phyloP scores from a whole-genome alignment of 2,329 filamentous ascomycete species.

The Corniculantispora saksenae region DNA sequence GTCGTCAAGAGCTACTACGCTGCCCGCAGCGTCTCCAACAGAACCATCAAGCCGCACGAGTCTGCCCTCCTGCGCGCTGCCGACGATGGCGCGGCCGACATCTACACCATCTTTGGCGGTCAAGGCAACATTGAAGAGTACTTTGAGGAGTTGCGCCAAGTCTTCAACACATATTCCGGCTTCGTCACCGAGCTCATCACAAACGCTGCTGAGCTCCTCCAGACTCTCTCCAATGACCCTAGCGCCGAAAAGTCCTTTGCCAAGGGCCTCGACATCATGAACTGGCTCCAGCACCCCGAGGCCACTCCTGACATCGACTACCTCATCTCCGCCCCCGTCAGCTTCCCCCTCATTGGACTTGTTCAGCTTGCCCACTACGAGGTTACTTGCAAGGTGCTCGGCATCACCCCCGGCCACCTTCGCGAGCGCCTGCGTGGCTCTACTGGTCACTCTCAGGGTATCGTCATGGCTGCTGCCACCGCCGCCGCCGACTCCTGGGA shows the following conservation, averaged over 20 bases:
- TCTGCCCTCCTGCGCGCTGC: constrained; percentile 90
- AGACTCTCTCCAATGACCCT: constrained; percentile 77
- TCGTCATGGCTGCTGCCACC: constrained; percentile 89
- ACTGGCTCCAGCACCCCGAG: constrained; percentile 88
- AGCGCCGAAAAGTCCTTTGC: constrained; percentile 93
- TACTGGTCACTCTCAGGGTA: constrained; percentile 94
- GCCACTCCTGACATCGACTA: constrained; percentile 93
- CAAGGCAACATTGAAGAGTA: constrained; percentile 99
- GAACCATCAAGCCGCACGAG: constrained; percentile 87
- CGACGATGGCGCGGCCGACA: constrained; percentile 75
- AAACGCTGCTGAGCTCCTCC: constrained; percentile 82
- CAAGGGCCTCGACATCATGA: constrained; percentile 93
- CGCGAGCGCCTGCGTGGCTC: constrained; percentile 82
- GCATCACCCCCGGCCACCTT: constrained; percentile 84
- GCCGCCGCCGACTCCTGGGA: constrained; percentile 93
- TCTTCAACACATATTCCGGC: constrained; percentile 87
- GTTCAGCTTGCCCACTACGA: constrained; percentile 96
- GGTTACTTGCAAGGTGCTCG: constrained; percentile 88
- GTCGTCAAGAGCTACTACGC: constrained; percentile 91
- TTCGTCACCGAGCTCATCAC: constrained; percentile 86
- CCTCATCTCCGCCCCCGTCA: constrained; percentile 90
- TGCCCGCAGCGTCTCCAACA: constrained; percentile 78
- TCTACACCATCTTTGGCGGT: constrained; percentile 94
- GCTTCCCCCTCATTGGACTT: constrained; percentile 91
- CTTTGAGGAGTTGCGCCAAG: constrained; percentile 92